Base-by-base conservation (phyloP, 2,329 filamentous ascomycete genomes). In the Fonsecaea pedrosoi region DNA sequence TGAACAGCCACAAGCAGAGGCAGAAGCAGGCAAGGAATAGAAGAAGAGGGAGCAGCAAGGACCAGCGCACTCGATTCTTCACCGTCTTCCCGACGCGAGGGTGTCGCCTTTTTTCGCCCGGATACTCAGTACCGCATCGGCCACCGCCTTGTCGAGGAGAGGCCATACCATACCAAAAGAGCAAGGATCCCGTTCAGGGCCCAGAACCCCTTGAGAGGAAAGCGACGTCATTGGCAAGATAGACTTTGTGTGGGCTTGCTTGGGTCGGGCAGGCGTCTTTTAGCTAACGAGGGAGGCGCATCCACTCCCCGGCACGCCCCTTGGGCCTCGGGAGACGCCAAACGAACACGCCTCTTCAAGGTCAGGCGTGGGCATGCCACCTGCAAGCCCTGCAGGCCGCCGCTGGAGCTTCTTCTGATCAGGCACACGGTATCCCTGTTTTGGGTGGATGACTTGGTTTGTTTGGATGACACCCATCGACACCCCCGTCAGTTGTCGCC, bases 171-270 rank as follows among this genome's bases (percentile, higher is more conserved):
- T 32, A n/a, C 57, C 42, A 30, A 62, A 62, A 25, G 9, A 18
- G 38, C 54, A 32, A 15, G 53, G 53, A 35, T 18, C 30, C 50
- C 32, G 35, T 50, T 25, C 60, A 56, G 60, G 60, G 60, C 60
- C 60, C 60, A 62, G 60, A 62, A 56, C 25, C 60, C 38, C 18
- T 56, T 56, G 35, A 21, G 13, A 15, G 48, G 60, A 12, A 15
- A 35, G 50, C 50, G 50, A 62, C 60, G 60, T 62, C 60, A 62
- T 56, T 45, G 53, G 60, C 60, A 48, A 62, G 60, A 37, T 62
- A 48, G 48, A 48, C 42, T 53, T 62, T 55, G 48, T 8, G 6
- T 54, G 48, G 32, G 30, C 50, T 62, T 42, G 15, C n/a, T 15
- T 54, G 48, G 32, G 48, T 21, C 37, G 42, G 34, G 59, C 37